phyloP scores from a whole-genome alignment of 441 rosid species.

The Erysimum pusillum region DNA sequence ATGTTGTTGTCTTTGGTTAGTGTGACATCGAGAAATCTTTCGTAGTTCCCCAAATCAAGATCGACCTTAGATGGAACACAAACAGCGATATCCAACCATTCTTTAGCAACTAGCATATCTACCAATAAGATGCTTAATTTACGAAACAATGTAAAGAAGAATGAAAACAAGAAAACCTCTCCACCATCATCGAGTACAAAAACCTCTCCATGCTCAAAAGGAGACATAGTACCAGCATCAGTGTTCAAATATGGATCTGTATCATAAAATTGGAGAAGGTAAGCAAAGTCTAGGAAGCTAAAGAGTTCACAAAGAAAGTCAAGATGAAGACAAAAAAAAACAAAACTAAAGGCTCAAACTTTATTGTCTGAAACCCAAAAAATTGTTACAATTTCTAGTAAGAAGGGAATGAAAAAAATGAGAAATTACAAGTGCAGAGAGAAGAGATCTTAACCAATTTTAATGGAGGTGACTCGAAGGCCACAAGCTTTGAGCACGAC shows the following conservation, averaged over 20 bases:
- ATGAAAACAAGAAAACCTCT: constrained; percentile 56
- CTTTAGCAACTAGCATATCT: constrained; percentile 4
- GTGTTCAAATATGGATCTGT: constrained; percentile 81
- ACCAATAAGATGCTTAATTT: not conserved
- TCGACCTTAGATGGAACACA: constrained; percentile 58
- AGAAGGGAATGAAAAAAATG: constrained; percentile 18
- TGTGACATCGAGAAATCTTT: constrained; percentile 76
- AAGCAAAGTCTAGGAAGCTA: not conserved
- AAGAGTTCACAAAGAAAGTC: not conserved
- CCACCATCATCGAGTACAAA: constrained; percentile 86
- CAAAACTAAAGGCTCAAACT: not conserved
- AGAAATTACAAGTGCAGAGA: constrained; percentile 10
- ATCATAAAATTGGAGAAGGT: constrained; percentile 13
- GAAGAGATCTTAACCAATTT: constrained; percentile 59
- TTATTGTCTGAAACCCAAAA: constrained; percentile 1
- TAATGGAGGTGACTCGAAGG: constrained; percentile 80
- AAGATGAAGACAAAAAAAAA: not conserved
- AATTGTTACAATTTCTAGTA: constrained; percentile 20
- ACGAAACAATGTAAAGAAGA: constrained; percentile 3
- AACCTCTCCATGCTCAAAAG: constrained; percentile 84
- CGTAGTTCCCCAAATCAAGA: constrained; percentile 82
- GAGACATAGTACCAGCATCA: constrained; percentile 90
- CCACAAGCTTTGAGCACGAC: constrained; percentile 83
- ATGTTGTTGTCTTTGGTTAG: constrained; percentile 77
- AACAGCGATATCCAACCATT: not conserved